Evolutionary conservation across 2,329 filamentous ascomycete genomes (phyloP).

Genomic region (Alternaria burnsii): DNA sequence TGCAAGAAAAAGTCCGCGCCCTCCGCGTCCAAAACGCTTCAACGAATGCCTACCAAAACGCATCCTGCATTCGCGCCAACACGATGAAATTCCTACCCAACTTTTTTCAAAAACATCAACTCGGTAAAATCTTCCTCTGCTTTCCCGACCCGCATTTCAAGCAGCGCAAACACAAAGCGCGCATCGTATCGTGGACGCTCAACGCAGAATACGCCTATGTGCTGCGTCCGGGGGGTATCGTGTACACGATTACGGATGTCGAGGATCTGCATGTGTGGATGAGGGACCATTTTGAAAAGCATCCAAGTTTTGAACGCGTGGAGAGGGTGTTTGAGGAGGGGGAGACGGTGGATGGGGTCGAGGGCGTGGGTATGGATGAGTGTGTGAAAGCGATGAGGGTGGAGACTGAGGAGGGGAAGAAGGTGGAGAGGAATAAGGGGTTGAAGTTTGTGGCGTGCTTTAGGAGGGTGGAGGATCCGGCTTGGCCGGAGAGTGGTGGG

Average conservation of each 20-base stretch:
- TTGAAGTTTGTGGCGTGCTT: conserved; percentile 92
- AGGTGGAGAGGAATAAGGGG: conserved; percentile 89
- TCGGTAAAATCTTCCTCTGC: conserved; percentile 94
- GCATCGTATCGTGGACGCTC: conserved; percentile 88
- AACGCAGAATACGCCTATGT: conserved; percentile 95
- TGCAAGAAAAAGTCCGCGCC: conserved; percentile 85
- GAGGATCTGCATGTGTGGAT: conserved; percentile 95
- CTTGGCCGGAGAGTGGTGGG: conserved; percentile 71
- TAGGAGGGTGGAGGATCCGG: conserved; percentile 78
- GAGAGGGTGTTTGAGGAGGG: conserved; percentile 62
- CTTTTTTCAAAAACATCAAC: conserved; percentile 83
- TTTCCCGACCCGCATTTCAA: conserved; percentile 99
- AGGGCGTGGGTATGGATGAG: conserved; percentile 72
- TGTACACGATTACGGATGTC: conserved; percentile 98
- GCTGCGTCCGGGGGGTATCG: conserved; percentile 79
- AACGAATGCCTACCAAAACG: conserved; percentile 76
- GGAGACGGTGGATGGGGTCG: conserved; percentile 66
- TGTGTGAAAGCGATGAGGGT: conserved; percentile 78
- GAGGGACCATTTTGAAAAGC: conserved; percentile 81
- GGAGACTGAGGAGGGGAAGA: conserved; percentile 97
- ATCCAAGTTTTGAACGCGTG: conserved; percentile 81
- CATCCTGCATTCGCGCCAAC: conserved; percentile 88
- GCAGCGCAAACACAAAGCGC: conserved; percentile 92
- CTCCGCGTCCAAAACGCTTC: conserved; percentile 72
- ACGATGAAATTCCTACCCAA: conserved; percentile 99